Base-by-base conservation (phyloP, 2,329 filamentous ascomycete species). In the Alternaria triticina region DNA sequence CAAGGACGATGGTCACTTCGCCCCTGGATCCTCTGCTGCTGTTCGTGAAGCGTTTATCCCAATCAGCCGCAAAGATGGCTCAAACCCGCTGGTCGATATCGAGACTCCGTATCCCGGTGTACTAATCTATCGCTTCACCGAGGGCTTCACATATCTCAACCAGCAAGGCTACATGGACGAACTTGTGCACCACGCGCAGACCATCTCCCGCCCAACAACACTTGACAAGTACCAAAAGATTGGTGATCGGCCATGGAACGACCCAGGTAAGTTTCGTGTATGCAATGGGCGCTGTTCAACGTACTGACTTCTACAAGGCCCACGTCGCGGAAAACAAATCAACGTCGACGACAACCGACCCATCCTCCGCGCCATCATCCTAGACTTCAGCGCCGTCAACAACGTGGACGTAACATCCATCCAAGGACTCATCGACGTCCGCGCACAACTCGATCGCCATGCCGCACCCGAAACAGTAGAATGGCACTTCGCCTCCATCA, bases 111-210 rank as follows among this genome's bases (percentile, higher is more conserved):
- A 96, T 73, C 95, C 95, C 0, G 96, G 96, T 56, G 87, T 99
- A 69, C 97, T 98, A 81, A 97, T 98, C 75, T 98, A 97, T 83
- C 90, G 95, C 47, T 97, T 98, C 80, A 91, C 92, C 0, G 95
- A 98, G 82, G 93, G 94, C 46, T 97, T 97, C 85, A 97, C 96
- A 81, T 99, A 98, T 74, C 93, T 95, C 64, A 99, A 97, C 72
- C 94, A 94, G 20, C 93, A 93, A 74, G 90, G 93, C 77, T 94
- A 96, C 68, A 88, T 97, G 60, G 94, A 97, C 74, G 88, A 93
- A 74, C 76, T 85, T 52, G 75, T 81, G 1, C 67, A 78, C 4
- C 71, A 75, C 7, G 82, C 84, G n/a, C 83, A 85, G 66, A 72
- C 77, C 46, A 82, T 90, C 64, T 97, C 94, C 3, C 89, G 91